These are phyloP conservation scores for Debaryomycetaceae sp. DNA, from an alignment of 1,139 yeast genomes.

Conservation along the genomic window DNA sequence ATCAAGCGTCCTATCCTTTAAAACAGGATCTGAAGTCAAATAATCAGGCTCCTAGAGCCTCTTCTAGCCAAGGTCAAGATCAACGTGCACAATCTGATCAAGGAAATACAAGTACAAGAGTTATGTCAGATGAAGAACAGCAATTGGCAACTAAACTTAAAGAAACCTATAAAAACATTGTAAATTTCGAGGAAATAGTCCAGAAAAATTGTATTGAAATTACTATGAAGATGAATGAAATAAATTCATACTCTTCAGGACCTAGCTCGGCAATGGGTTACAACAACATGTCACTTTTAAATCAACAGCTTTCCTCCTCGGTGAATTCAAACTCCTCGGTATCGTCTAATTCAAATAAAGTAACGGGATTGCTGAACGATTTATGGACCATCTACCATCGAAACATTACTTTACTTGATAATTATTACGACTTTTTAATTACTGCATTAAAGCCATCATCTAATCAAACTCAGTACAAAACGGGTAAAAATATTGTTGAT, in stretches of 20 bases:
- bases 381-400: conserved; percentile 71
- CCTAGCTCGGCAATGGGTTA: conserved; percentile 13
- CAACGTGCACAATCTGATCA: conserved; percentile 4
- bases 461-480: conserved; percentile 51
- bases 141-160: conserved; percentile 66
- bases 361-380: conserved; percentile 57
- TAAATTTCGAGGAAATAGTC: conserved; percentile 63
- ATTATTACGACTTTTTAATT: conserved; percentile 66
- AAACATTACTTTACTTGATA: conserved; percentile 61
- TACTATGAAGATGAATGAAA: conserved; percentile 49
- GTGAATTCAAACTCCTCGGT: conserved; percentile 16
- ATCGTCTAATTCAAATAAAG: conserved; percentile 21
- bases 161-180: conserved; percentile 69
- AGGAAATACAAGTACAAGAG: conserved; percentile 19
- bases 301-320: conserved; percentile 18
- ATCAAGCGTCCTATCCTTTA: neutral
- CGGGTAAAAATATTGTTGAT: conserved; percentile 72
- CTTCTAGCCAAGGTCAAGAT: conserved; percentile 12
- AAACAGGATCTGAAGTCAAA: conserved; percentile 4
- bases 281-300: conserved; percentile 16
- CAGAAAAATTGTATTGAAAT: conserved; percentile 64
- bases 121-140: conserved; percentile 64
- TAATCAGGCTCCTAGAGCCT: conserved; percentile 5
- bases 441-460: conserved; percentile 66
- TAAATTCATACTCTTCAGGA: conserved; percentile 13